Evolutionary conservation across 1,139 yeast species (phyloP).

Genomic region (Hyphopichia buzzinii): DNA sequence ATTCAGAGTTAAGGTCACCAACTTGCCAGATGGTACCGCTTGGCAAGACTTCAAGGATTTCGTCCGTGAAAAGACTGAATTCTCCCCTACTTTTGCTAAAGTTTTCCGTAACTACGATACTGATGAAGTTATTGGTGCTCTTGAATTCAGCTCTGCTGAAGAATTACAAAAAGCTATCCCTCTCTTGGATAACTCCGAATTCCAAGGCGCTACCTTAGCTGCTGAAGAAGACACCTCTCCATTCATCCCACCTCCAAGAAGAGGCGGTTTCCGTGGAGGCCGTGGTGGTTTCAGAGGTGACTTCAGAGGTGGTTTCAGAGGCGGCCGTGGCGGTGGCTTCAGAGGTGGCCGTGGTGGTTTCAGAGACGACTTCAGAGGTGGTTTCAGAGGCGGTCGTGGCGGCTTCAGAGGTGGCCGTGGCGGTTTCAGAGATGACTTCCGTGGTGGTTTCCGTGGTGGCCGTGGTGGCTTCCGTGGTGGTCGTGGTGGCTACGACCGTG

Average conservation of each 20-base stretch:
- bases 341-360: constrained; percentile 29
- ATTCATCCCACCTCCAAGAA: constrained; percentile 63
- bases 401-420: constrained; percentile 34
- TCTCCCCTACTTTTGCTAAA: constrained; percentile 69
- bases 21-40: constrained; percentile 71
- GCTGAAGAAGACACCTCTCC: constrained; percentile 84
- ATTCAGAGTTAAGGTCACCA: constrained; percentile 65
- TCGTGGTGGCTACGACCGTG: constrained; percentile 35
- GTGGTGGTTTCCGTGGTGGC: constrained; percentile 13
- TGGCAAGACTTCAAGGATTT: constrained; percentile 87
- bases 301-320: constrained; percentile 31
- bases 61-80: constrained; percentile 65
- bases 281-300: constrained; percentile 33
- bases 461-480: constrained; percentile 39
- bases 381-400: constrained; percentile 30
- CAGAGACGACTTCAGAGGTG: constrained; percentile 37
- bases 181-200: constrained; percentile 67
- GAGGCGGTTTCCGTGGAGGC: constrained; percentile 53
- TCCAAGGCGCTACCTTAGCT: constrained; percentile 61
- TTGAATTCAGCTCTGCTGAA: constrained; percentile 75
- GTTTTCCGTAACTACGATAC: constrained; percentile 58
- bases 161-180: constrained; percentile 70
- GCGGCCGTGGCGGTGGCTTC: constrained; percentile 42
- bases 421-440: constrained; percentile 24
- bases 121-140: constrained; percentile 70